Conservation (phyloP, 495 filamentous ascomycete genomes). For the Parmelia sp. region DNA sequence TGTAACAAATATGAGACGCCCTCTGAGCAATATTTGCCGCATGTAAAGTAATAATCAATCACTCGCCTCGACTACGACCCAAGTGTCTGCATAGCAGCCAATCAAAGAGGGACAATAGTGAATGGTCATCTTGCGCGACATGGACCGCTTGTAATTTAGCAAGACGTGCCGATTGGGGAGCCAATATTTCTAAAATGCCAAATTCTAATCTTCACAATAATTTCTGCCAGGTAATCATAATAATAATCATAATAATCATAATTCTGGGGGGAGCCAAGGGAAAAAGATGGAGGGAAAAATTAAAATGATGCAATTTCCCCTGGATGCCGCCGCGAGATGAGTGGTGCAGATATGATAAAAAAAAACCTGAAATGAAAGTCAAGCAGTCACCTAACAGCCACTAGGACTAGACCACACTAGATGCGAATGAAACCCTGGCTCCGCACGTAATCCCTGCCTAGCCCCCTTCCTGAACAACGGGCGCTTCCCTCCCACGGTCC, state of each 20-base stretch:
- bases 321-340: not conserved
- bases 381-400: no score
- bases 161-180: no score
- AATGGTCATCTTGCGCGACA: not conserved
- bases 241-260: no score
- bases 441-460: not conserved
- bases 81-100: slow-evolving; percentile 1
- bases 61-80: not conserved
- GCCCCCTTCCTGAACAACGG: not conserved
- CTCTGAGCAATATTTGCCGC: slow-evolving; percentile 17
- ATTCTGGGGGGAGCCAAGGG: no score
- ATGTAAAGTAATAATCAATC: not conserved
- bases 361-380: no score
- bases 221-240: no score
- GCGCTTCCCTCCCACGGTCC: no score
- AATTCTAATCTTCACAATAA: no score
- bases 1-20: slow-evolving; percentile 17
- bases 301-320: slow-evolving; percentile 15
- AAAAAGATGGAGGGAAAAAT: slow-evolving; percentile 2
- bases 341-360: not conserved
- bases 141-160: no score
- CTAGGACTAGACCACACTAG: not conserved
- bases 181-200: not conserved
- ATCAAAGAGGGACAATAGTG: not conserved
- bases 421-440: not conserved